Evolutionary conservation across 2,329 filamentous ascomycete species (phyloP).

Genomic region (Coleophoma cylindrospora): DNA sequence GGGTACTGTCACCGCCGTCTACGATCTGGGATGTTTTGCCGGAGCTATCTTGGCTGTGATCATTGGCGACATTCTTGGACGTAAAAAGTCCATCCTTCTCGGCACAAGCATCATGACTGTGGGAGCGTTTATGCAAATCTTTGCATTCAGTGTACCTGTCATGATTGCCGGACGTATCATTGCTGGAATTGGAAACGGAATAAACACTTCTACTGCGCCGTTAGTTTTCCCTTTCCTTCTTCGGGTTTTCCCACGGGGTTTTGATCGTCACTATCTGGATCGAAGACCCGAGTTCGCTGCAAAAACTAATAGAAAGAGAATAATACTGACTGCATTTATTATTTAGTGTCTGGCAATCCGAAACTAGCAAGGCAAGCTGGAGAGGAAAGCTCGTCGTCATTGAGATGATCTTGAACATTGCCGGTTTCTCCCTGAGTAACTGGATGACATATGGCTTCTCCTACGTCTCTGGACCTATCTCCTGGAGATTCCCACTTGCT

Average conservation of each 20-base stretch:
- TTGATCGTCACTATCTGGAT: constrained; percentile 27
- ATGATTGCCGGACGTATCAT: constrained; percentile 3
- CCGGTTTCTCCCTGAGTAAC: constrained; percentile 37
- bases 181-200: constrained; percentile 1
- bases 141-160: not conserved
- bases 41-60: not conserved
- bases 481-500: constrained; percentile 55
- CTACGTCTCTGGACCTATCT: constrained; percentile 36
- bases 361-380: constrained; percentile 1
- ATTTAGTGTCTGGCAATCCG: constrained; percentile 1
- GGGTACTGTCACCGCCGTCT: constrained; percentile 1
- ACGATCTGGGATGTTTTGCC: constrained; percentile 2
- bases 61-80: not conserved
- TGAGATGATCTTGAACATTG: not conserved
- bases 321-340: too few relatives aligned
- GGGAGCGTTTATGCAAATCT: not conserved
- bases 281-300: constrained; percentile 16
- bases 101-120: not conserved
- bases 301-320: too few relatives aligned
- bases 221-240: not conserved
- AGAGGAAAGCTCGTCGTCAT: not conserved
- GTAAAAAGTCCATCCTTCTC: not conserved
- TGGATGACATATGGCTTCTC: constrained; percentile 53
- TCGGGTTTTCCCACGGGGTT: too few relatives aligned
- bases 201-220: constrained; percentile 2